Evolutionary conservation across 2,329 filamentous ascomycete species (phyloP).

Genomic region (Ophiostoma sp.): DNA sequence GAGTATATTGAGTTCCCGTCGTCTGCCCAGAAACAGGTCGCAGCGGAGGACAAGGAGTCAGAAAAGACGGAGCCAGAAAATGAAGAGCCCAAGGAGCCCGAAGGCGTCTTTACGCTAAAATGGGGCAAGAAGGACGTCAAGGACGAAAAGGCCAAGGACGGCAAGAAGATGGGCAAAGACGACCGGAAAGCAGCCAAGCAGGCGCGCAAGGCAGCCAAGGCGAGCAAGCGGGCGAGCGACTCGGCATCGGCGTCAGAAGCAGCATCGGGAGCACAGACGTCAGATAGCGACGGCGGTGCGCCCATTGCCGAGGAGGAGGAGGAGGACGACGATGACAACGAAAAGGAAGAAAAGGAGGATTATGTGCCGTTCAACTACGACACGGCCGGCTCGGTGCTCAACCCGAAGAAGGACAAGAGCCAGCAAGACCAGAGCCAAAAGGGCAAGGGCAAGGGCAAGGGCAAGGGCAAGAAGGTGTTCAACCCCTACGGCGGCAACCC

Average conservation of each 20-base stretch:
- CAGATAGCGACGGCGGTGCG: slow-evolving; percentile 35
- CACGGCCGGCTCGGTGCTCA: slow-evolving; percentile 35
- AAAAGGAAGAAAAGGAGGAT: slow-evolving; percentile 26
- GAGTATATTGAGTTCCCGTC: slow-evolving; percentile 25
- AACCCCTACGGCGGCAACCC: slow-evolving; percentile 33
- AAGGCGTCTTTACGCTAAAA: slow-evolving; percentile 24
- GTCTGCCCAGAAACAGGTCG: slow-evolving; percentile 10
- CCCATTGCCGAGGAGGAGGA: slow-evolving; percentile 31
- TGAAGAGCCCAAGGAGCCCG: slow-evolving; percentile 10
- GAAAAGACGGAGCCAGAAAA: slow-evolving; percentile 35
- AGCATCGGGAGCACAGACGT: slow-evolving; percentile 28
- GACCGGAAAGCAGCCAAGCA: slow-evolving; percentile 1
- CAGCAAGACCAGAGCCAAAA: slow-evolving; percentile 9
- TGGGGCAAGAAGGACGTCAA: slow-evolving; percentile 22
- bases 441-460: slow-evolving; percentile 14
- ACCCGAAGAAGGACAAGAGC: slow-evolving; percentile 28
- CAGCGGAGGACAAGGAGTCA: slow-evolving; percentile 31
- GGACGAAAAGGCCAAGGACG: not conserved
- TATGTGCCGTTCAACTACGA: slow-evolving; percentile 36
- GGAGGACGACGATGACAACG: slow-evolving; percentile 31
- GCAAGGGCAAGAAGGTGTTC: slow-evolving; percentile 32
- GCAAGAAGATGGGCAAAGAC: slow-evolving; percentile 25
- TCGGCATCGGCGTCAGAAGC: slow-evolving; percentile 30
- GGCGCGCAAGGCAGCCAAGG: slow-evolving; percentile 28
- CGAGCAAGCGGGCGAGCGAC: slow-evolving; percentile 30